Percentiles rank a stretch among this genome's conserved stretches.
Conservation (phyloP, 2,329 filamentous ascomycete genomes). For the Fusarium sterilihyphosum region DNA sequence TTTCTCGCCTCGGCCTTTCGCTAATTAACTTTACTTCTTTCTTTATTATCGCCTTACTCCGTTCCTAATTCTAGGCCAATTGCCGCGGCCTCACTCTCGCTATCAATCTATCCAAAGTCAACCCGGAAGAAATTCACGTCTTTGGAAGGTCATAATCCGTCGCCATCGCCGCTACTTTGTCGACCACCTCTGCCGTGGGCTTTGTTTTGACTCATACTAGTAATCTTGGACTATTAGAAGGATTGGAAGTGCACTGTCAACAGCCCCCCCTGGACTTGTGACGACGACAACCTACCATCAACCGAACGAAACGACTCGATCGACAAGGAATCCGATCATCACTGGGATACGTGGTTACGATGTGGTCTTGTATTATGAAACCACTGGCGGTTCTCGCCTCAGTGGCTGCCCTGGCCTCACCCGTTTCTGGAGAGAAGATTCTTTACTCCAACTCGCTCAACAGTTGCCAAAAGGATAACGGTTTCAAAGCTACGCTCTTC, state of each 20-base stretch:
- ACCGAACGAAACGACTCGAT: conserved; percentile 6
- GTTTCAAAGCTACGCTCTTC: conserved; percentile 89
- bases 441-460: conserved; percentile 87
- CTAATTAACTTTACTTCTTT: conserved; percentile 31
- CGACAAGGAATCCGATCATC: not conserved
- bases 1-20: conserved; percentile 41
- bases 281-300: conserved; percentile 9
- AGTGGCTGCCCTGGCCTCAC: conserved; percentile 55
- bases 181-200: not conserved
- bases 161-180: conserved; percentile 1
- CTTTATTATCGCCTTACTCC: conserved; percentile 27
- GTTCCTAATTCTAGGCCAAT: conserved; percentile 31
- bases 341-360: conserved; percentile 45
- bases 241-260: not conserved
- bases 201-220: not conserved
- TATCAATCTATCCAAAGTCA: conserved; percentile 19
- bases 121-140: conserved; percentile 23
- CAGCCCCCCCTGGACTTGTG: not conserved
- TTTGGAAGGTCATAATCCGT: conserved; percentile 19
- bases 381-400: conserved; percentile 59
- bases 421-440: conserved; percentile 69
- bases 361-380: conserved; percentile 59
- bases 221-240: not conserved
- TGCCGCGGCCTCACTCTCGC: conserved; percentile 36
- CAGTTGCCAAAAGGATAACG: conserved; percentile 83